Evolutionary conservation across 2,329 filamentous ascomycete species (phyloP), one percentile per base, ranked within the genome.

Genomic region (Leptographium galeiforme): DNA sequence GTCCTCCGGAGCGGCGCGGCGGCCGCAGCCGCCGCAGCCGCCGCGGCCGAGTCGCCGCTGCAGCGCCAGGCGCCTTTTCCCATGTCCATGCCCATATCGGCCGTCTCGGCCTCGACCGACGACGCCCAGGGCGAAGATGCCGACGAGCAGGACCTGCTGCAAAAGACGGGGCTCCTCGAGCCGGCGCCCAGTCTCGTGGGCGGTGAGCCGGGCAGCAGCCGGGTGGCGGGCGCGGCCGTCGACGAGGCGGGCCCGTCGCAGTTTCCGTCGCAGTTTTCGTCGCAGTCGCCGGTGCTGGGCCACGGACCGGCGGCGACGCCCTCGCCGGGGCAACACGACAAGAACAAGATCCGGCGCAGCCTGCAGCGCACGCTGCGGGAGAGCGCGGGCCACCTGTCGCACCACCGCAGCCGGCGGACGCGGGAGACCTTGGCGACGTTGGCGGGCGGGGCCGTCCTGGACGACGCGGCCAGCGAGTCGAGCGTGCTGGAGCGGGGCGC

Each of bases 361-460:
- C 72, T 97, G 14, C 91, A 96, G 61, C 86, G 89, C 54, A 95
- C 90, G 13, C 77, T 97, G 55, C 81, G 93, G 58, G 91, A 97
- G 61, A 78, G 85, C 70, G 85, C 73, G 61, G 84, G 73, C 55
- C 82, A 75, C 68, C 77, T 75, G 61, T 79, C 75, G 18, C 79
- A 79, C 61, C 84, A 87, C 61, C 81, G 87, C 36, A 84, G 85
- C 64, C 83, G 82, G 60, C 90, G 85, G 65, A 84, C 85, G 50
- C 87, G 83, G 63, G 89, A 94, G 50, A 84, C 83, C 5, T 70
- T 76, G 4, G 81, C 81, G 50, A 84, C 83, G 4, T 70, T 76
- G 4, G 81, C 81, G 3, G 84, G 78, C 43, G 72, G 73, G 25
- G 25, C 25, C 16, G 69, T 74, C 45, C 69, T 68, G 12, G 78